Evolutionary conservation across 176 grass and related monocot genomes (phyloP).

Genomic region (Cenchrus americanus): DNA sequence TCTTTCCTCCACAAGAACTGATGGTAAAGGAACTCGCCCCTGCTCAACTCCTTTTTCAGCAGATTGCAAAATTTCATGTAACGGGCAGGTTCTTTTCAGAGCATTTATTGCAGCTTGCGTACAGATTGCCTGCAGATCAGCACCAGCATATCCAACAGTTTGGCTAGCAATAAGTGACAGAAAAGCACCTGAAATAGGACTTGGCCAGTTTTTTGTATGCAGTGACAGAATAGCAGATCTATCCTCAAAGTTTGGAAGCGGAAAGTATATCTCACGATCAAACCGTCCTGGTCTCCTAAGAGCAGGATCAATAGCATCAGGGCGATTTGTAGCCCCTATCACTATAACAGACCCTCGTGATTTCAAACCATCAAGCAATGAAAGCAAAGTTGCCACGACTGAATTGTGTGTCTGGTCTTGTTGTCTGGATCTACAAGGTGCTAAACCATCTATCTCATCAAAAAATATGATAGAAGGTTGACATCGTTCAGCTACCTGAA

Average conservation of each 20-base stretch:
- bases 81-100: slow-evolving; percentile 79
- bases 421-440: slow-evolving; percentile 78
- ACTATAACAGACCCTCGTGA: slow-evolving; percentile 96
- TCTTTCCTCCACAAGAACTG: slow-evolving; percentile 76
- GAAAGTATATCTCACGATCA: slow-evolving; percentile 98
- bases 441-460: slow-evolving; percentile 98
- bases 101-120: slow-evolving; percentile 97
- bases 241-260: slow-evolving; percentile 78
- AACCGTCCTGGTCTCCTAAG: slow-evolving; percentile 95
- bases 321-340: slow-evolving; percentile 93
- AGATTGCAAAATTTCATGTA: slow-evolving; percentile 70
- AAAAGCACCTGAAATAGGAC: slow-evolving; percentile 68
- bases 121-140: slow-evolving; percentile 93
- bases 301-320: slow-evolving; percentile 95
- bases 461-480: slow-evolving; percentile 99
- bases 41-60: slow-evolving; percentile 69
- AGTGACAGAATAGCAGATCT: slow-evolving; percentile 91
- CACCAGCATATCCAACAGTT: slow-evolving; percentile 94
- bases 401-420: slow-evolving; percentile 99
- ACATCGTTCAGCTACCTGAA: slow-evolving; percentile 95
- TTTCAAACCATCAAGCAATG: slow-evolving; percentile 97
- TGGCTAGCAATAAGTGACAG: slow-evolving; percentile 81
- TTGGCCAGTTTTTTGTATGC: slow-evolving; percentile 93
- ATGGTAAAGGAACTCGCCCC: slow-evolving; percentile 71
- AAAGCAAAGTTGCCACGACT: slow-evolving; percentile 95